phyloP scores from a whole-genome alignment of 176 grass and related monocot genomes.

The Musa beccarii region DNA sequence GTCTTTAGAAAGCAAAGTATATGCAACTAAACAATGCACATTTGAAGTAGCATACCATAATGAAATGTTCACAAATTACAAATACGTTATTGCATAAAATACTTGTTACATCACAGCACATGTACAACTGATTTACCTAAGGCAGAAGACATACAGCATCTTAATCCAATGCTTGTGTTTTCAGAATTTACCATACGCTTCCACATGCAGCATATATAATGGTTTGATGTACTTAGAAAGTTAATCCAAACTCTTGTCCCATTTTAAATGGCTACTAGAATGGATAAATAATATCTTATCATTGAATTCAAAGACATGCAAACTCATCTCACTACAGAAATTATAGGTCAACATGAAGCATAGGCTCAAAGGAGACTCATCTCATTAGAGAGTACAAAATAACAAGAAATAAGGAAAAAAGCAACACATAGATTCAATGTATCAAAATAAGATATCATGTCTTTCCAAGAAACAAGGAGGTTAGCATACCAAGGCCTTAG shows the following conservation, averaged over 20 bases:
- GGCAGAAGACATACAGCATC: not conserved
- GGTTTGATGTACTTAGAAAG: not conserved
- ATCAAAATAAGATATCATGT: not conserved
- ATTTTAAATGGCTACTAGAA: not conserved
- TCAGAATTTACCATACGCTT: not conserved
- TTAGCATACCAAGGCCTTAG: conserved; percentile 34
- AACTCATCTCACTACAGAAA: too few relatives aligned
- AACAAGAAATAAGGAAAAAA: not conserved
- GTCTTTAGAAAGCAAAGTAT: too few relatives aligned
- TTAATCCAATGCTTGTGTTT: not conserved
- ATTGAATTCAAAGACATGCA: too few relatives aligned
- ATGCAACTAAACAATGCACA: too few relatives aligned
- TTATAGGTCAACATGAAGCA: too few relatives aligned
- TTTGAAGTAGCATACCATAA: too few relatives aligned
- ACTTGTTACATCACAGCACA: too few relatives aligned
- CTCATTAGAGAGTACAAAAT: not conserved
- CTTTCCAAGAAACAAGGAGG: conserved; percentile 2
- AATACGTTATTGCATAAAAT: too few relatives aligned
- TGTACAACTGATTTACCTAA: not conserved
- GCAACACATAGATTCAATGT: not conserved
- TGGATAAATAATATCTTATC: not conserved
- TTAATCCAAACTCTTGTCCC: not conserved
- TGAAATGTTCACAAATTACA: too few relatives aligned
- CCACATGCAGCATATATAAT: not conserved
- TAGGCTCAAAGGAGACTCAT: not conserved